A percentile compares a stretch with the other conserved stretches of the same genome.
Conservation (phyloP, 2,329 filamentous ascomycete species). For the Sclerotinia minor region DNA sequence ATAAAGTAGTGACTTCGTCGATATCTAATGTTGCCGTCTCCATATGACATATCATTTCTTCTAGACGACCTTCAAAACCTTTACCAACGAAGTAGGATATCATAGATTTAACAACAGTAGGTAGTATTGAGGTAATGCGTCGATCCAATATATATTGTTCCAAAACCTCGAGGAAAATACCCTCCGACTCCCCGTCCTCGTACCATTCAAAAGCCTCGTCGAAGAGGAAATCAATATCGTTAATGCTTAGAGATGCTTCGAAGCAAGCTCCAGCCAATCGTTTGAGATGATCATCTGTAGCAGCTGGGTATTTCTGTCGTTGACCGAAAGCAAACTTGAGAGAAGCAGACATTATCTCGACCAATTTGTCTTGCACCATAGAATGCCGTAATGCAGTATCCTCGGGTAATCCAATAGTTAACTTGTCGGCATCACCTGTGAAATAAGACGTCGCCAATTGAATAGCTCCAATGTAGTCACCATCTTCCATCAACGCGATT, state of each 20-base stretch:
- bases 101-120: slow-evolving; percentile 80
- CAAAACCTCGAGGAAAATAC: slow-evolving; percentile 81
- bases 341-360: slow-evolving; percentile 92
- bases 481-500: slow-evolving; percentile 90
- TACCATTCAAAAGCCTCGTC: slow-evolving; percentile 90
- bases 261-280: slow-evolving; percentile 84
- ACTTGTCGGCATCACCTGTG: slow-evolving; percentile 83
- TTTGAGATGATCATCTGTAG: slow-evolving; percentile 57
- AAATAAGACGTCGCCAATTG: slow-evolving; percentile 90
- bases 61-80: slow-evolving; percentile 74
- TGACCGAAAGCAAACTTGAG: slow-evolving; percentile 83
- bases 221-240: slow-evolving; percentile 81
- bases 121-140: slow-evolving; percentile 73
- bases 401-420: slow-evolving; percentile 91
- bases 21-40: slow-evolving; percentile 89
- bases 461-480: slow-evolving; percentile 93
- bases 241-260: slow-evolving; percentile 74
- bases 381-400: slow-evolving; percentile 72
- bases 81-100: slow-evolving; percentile 77
- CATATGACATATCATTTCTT: slow-evolving; percentile 93
- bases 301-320: slow-evolving; percentile 51
- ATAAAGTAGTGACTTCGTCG: slow-evolving; percentile 86
- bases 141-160: slow-evolving; percentile 85
- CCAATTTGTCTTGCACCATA: slow-evolving; percentile 82
- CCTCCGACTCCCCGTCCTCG: slow-evolving; percentile 70